These are phyloP conservation scores for Salix exigua DNA, from an alignment of 345 rosid genomes.

Conservation along the genomic window DNA sequence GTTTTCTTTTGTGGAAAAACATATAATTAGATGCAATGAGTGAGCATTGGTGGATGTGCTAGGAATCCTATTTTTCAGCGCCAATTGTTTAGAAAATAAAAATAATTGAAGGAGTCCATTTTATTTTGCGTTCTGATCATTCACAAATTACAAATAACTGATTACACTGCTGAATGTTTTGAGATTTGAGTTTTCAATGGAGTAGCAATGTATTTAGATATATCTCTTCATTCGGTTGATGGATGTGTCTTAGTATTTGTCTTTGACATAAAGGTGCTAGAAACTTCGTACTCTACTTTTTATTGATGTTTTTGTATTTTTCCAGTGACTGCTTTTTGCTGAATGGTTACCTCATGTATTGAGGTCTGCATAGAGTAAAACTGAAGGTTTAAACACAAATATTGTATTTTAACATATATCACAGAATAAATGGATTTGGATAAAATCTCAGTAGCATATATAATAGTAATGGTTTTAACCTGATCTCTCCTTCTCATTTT, in stretches of 20 bases:
- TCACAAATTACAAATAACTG: neutral
- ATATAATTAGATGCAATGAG: neutral
- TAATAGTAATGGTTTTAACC: neutral
- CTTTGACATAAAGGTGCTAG: neutral
- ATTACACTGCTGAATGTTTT: neutral
- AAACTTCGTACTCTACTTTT: neutral
- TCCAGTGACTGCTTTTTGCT: neutral
- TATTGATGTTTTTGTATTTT: neutral
- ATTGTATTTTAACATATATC: neutral
- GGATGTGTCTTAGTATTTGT: neutral
- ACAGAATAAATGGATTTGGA: neutral
- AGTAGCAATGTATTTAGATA: too few relatives aligned
- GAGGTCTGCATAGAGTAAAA: neutral
- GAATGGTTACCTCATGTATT: neutral
- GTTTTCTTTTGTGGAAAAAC: neutral
- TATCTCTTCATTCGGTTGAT: neutral
- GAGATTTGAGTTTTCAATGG: neutral
- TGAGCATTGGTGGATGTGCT: neutral
- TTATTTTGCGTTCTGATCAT: neutral
- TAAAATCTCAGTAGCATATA: neutral
- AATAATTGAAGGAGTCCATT: neutral
- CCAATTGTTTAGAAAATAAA: neutral
- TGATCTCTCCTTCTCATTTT: constrained; percentile 4
- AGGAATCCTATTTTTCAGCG: neutral
- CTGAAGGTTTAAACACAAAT: neutral